Evolutionary conservation across 2,329 filamentous ascomycete genomes (phyloP).

Genomic region (Aspergillus fumigatus): DNA sequence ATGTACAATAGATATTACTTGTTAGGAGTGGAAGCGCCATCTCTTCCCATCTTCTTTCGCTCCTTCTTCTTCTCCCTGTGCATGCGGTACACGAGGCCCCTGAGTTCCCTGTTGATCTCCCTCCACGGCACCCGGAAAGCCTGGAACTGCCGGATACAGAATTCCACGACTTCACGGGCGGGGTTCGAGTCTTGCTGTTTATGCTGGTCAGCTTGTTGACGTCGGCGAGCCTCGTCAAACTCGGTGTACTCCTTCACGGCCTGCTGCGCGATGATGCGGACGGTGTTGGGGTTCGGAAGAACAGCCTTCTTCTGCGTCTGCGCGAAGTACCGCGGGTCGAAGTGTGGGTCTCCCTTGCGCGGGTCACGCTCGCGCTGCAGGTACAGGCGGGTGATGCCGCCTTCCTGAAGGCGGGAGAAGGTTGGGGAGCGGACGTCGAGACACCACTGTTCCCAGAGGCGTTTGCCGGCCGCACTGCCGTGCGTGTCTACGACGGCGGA

Average conservation of each 20-base stretch:
- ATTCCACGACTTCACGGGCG: slow-evolving; percentile 24
- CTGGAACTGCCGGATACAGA: slow-evolving; percentile 31
- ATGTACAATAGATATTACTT: not conserved
- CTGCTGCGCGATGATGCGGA: slow-evolving; percentile 34
- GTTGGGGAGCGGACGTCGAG: slow-evolving; percentile 21
- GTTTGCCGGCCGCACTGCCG: slow-evolving; percentile 45
- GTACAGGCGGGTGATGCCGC: slow-evolving; percentile 26
- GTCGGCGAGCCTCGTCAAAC: not conserved
- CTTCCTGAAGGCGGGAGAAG: slow-evolving; percentile 19
- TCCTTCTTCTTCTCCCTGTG: slow-evolving; percentile 2
- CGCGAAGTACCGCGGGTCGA: slow-evolving; percentile 21
- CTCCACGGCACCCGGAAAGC: slow-evolving; percentile 22
- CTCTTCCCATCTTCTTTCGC: not conserved
- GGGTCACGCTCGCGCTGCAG: slow-evolving; percentile 18
- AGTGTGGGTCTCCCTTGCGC: slow-evolving; percentile 20
- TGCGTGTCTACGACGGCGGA: slow-evolving; percentile 49
- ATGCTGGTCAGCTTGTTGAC: slow-evolving; percentile 1
- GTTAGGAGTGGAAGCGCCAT: not conserved
- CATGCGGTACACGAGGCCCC: slow-evolving; percentile 25
- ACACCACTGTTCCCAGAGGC: slow-evolving; percentile 48
- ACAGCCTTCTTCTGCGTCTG: slow-evolving; percentile 25
- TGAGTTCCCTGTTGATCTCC: slow-evolving; percentile 32
- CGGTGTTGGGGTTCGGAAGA: slow-evolving; percentile 30
- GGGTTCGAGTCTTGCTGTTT: slow-evolving; percentile 7
- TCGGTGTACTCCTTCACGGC: slow-evolving; percentile 27